phyloP scores from a whole-genome alignment of 495 filamentous ascomycete genomes.

The Hypomontagnella submonticulosa region DNA sequence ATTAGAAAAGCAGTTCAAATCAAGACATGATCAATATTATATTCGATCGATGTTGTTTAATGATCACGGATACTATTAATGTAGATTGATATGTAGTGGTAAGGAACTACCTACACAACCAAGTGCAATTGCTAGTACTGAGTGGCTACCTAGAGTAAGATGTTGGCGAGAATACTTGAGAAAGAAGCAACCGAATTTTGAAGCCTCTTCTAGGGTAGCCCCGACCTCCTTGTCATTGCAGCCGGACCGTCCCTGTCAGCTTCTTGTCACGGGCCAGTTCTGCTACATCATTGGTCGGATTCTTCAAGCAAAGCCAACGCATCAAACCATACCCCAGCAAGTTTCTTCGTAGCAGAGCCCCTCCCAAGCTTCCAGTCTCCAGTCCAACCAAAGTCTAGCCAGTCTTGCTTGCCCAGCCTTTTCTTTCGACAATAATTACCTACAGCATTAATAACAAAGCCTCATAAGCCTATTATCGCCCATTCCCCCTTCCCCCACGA shows the following conservation, averaged over 20 bases:
- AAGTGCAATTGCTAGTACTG: too few species aligned
- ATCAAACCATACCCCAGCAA: constrained; percentile 48
- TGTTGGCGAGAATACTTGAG: background rate
- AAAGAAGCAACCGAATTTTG: background rate
- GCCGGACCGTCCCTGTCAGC: constrained; percentile 40
- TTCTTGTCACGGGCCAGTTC: constrained; percentile 27
- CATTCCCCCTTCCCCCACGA: constrained; percentile 18
- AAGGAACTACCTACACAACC: too few species aligned
- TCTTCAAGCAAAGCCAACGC: constrained; percentile 48
- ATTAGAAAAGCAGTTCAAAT: too few species aligned
- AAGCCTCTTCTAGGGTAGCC: constrained; percentile 27
- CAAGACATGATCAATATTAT: too few species aligned
- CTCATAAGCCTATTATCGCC: constrained; percentile 49
- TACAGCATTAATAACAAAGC: constrained; percentile 52
- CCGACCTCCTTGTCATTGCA: constrained; percentile 43
- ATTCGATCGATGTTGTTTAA: too few species aligned
- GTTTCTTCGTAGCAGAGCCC: constrained; percentile 25
- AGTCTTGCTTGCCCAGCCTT: constrained; percentile 50
- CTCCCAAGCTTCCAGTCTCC: constrained; percentile 43
- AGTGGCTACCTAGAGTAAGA: too few species aligned
- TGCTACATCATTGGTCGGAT: constrained; percentile 37
- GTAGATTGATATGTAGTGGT: too few species aligned
- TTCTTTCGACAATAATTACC: constrained; percentile 42
- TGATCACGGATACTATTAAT: too few species aligned
- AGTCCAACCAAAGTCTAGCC: background rate